Evolutionary conservation across 2,329 filamentous ascomycete genomes (phyloP).

Genomic region (Cucurbitaria berberidis): DNA sequence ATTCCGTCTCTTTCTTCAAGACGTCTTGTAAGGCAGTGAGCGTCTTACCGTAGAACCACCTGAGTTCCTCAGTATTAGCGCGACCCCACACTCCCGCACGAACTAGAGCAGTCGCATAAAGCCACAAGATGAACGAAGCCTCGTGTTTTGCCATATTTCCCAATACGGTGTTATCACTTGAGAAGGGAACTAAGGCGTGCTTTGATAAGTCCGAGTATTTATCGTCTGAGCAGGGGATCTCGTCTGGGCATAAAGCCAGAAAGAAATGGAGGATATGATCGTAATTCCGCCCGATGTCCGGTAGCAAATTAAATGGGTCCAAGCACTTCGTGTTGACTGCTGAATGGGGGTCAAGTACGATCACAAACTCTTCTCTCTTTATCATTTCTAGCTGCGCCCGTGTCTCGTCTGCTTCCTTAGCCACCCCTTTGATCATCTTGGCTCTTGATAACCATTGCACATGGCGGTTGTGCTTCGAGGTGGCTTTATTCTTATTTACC

Average conservation of each 20-base stretch:
- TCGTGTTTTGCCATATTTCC: conserved; percentile 24
- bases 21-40: conserved; percentile 21
- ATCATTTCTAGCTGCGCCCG: background rate
- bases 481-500: conserved; percentile 28
- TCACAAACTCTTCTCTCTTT: background rate
- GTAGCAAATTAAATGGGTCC: conserved; percentile 29
- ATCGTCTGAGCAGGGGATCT: conserved; percentile 27
- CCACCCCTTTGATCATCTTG: background rate
- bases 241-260: conserved; percentile 27
- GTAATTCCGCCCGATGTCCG: conserved; percentile 24
- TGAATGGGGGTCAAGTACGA: conserved; percentile 3
- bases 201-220: conserved; percentile 24
- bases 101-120: conserved; percentile 27
- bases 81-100: conserved; percentile 19
- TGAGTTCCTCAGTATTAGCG: conserved; percentile 19
- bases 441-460: conserved; percentile 1
- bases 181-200: conserved; percentile 10
- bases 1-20: conserved; percentile 14
- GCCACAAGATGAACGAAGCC: conserved; percentile 27
- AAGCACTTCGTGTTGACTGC: conserved; percentile 2
- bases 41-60: conserved; percentile 22
- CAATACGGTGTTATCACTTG: conserved; percentile 26
- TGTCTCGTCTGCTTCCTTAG: conserved; percentile 3
- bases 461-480: conserved; percentile 6
- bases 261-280: conserved; percentile 33